These are phyloP conservation scores for Claviceps sp. DNA, from an alignment of 2,329 filamentous ascomycete species.

Conservation along the genomic window DNA sequence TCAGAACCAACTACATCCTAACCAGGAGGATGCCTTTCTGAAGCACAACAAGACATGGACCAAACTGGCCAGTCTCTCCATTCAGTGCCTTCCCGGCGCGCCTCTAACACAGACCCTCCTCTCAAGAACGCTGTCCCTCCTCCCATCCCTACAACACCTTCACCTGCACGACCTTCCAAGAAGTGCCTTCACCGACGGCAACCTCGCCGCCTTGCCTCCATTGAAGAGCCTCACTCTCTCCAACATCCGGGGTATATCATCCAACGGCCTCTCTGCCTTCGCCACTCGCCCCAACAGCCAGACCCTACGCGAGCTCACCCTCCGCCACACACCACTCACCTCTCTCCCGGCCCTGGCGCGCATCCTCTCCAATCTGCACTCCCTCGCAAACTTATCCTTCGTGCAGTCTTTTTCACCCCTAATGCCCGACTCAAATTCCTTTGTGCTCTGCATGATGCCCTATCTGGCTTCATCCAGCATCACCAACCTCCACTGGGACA, in stretches of 20 bases:
- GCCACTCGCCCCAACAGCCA: constrained; percentile 34
- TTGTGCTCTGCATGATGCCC: constrained; percentile 47
- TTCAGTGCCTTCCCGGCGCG: constrained; percentile 45
- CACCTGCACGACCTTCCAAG: constrained; percentile 43
- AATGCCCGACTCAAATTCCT: constrained; percentile 40
- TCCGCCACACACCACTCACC: constrained; percentile 43
- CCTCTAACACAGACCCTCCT: constrained; percentile 39
- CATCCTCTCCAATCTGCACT: constrained; percentile 41
- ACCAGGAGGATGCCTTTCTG: constrained; percentile 31
- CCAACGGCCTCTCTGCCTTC: constrained; percentile 41
- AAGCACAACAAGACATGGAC: constrained; percentile 41
- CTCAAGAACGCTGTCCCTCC: constrained; percentile 31
- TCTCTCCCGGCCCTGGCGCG: constrained; percentile 44
- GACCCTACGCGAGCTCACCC: constrained; percentile 34
- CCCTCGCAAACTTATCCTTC: constrained; percentile 36
- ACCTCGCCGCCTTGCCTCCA: constrained; percentile 39
- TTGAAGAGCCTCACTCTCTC: constrained; percentile 42
- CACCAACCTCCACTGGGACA: constrained; percentile 48
- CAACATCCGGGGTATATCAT: constrained; percentile 41
- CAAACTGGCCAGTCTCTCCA: constrained; percentile 39
- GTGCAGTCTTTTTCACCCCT: constrained; percentile 41
- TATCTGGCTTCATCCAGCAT: constrained; percentile 45
- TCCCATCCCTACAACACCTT: constrained; percentile 44
- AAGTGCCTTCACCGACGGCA: constrained; percentile 42
- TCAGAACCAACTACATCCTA: constrained; percentile 14